Evolutionary conservation across 352 stramenopile species (phyloP).

Genomic region (Phytophthora pistaciae): DNA sequence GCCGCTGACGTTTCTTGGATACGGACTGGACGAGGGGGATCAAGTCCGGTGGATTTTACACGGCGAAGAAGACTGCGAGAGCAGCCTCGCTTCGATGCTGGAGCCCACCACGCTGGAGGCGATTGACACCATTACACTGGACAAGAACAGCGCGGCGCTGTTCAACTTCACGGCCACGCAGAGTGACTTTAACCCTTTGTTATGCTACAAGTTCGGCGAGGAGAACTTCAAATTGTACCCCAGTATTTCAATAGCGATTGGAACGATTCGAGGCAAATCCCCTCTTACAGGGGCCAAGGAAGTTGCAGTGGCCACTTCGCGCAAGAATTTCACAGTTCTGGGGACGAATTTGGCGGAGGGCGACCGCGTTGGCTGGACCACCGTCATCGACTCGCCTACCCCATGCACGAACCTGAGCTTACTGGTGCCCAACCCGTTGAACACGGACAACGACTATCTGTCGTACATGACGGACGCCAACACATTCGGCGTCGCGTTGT

Average conservation of each 20-base stretch:
- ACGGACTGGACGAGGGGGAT: constrained; percentile 48
- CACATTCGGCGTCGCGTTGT: constrained; percentile 50
- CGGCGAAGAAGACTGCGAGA: constrained; percentile 66
- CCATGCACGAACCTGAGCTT: constrained; percentile 52
- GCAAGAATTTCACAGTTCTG: constrained; percentile 60
- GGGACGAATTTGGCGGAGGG: constrained; percentile 52
- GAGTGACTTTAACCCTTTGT: constrained; percentile 54
- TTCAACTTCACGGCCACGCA: constrained; percentile 68
- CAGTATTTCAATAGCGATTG: constrained; percentile 58
- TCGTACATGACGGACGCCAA: constrained; percentile 45
- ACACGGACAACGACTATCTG: constrained; percentile 54
- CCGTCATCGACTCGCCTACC: constrained; percentile 13
- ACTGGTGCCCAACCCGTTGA: constrained; percentile 35
- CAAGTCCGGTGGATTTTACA: constrained; percentile 64
- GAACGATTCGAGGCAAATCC: constrained; percentile 52
- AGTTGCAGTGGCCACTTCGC: constrained; percentile 52
- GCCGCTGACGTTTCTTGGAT: constrained; percentile 66
- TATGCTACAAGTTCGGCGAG: constrained; percentile 75
- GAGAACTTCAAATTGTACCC: constrained; percentile 70
- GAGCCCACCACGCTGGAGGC: constrained; percentile 28
- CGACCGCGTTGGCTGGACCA: constrained; percentile 68
- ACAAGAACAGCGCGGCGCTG: constrained; percentile 29
- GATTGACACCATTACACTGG: constrained; percentile 52
- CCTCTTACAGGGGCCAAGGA: constrained; percentile 49
- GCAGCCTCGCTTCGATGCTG: constrained; percentile 48